Percentiles rank a stretch among this genome's conserved stretches.
phyloP scores from a whole-genome alignment of 176 grass and related monocot species.

The bread wheat (Triticum aestivum) region DNA sequence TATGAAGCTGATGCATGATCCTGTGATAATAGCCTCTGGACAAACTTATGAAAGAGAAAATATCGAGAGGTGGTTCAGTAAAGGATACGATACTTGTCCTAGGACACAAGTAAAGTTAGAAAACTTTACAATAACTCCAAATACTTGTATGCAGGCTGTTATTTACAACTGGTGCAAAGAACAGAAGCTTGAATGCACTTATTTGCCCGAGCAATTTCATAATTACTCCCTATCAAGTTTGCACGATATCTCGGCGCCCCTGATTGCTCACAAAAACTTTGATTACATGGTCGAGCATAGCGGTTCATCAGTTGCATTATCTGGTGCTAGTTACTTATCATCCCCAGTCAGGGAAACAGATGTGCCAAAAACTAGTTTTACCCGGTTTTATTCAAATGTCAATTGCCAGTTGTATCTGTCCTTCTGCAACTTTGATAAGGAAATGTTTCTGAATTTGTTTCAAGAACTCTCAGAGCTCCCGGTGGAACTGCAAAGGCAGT shows the following conservation, averaged over 20 bases:
- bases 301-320: slow-evolving; percentile 53
- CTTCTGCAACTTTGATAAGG: slow-evolving; percentile 61
- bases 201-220: slow-evolving; percentile 45
- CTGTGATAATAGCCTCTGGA: slow-evolving; percentile 89
- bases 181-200: slow-evolving; percentile 34
- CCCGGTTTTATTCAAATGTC: slow-evolving; percentile 55
- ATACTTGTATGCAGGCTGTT: slow-evolving; percentile 71
- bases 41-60: slow-evolving; percentile 85
- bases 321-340: slow-evolving; percentile 47
- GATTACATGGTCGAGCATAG: slow-evolving; percentile 56
- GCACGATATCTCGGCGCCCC: slow-evolving; percentile 64
- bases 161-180: slow-evolving; percentile 82
- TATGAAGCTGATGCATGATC: slow-evolving; percentile 73
- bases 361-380: slow-evolving; percentile 37
- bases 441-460: slow-evolving; percentile 83
- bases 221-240: slow-evolving; percentile 80
- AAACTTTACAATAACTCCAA: slow-evolving; percentile 69
- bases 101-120: slow-evolving; percentile 75
- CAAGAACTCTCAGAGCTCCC: slow-evolving; percentile 56
- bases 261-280: slow-evolving; percentile 51
- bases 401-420: slow-evolving; percentile 69
- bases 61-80: slow-evolving; percentile 82
- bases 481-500: slow-evolving; percentile 53
- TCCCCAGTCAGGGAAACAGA: slow-evolving; percentile 49
- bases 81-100: slow-evolving; percentile 81